Conservation (phyloP, 306 rosid species). For the Bauhinia variegata region DNA sequence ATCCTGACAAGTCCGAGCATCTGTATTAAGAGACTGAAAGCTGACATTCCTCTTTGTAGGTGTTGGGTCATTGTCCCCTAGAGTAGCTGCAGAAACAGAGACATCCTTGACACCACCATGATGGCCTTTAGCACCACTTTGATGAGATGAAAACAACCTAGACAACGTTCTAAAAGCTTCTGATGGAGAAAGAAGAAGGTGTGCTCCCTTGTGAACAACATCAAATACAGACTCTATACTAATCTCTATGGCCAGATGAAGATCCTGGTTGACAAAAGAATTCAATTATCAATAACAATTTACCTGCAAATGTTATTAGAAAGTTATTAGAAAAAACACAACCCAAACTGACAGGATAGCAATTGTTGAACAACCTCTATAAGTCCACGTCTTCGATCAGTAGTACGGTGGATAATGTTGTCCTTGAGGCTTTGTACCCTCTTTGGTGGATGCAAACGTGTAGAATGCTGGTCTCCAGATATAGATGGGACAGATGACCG, state of each 20-base stretch:
- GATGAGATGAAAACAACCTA: constrained; percentile 46
- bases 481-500: constrained; percentile 33
- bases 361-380: constrained; percentile 64
- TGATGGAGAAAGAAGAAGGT: constrained; percentile 78
- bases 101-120: constrained; percentile 31
- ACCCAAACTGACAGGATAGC: constrained; percentile 12
- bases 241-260: constrained; percentile 80
- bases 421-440: constrained; percentile 68
- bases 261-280: constrained; percentile 65
- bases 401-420: constrained; percentile 71
- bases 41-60: constrained; percentile 49
- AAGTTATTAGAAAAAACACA: constrained; percentile 1
- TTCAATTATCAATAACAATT: constrained; percentile 11
- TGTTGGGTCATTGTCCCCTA: constrained; percentile 60
- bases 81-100: constrained; percentile 48
- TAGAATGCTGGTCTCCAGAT: constrained; percentile 39
- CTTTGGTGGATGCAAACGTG: constrained; percentile 42
- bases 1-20: constrained; percentile 93
- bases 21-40: constrained; percentile 76
- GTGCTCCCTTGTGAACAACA: constrained; percentile 69
- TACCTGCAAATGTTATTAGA: not conserved
- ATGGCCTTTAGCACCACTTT: constrained; percentile 32
- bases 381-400: constrained; percentile 91
- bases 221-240: constrained; percentile 80
- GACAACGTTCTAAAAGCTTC: constrained; percentile 50